phyloP scores from a whole-genome alignment of 495 filamentous ascomycete genomes.

The Articulospora tetracladia region DNA sequence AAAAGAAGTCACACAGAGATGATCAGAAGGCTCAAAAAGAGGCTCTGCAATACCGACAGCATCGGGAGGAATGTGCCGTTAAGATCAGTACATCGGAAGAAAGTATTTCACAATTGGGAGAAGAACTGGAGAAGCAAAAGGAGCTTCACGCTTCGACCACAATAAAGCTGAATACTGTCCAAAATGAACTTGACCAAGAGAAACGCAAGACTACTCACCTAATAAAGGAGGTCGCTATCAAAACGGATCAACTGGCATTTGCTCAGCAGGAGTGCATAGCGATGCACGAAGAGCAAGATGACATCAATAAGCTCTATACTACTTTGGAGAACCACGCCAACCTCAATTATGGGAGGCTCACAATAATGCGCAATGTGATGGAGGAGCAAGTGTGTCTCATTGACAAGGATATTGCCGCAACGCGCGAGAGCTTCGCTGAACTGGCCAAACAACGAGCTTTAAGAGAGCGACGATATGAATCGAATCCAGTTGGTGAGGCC shows the following conservation, averaged over 20 bases:
- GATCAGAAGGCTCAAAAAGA: neutral
- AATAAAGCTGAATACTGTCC: neutral
- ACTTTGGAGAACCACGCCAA: too few relatives aligned
- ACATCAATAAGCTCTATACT: too few relatives aligned
- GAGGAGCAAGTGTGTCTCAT: too few relatives aligned
- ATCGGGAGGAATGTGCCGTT: neutral
- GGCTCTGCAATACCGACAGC: neutral
- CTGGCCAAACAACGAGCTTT: too few relatives aligned
- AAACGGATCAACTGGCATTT: neutral
- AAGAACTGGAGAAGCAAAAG: neutral
- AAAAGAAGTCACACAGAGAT: neutral
- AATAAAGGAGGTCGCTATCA: neutral
- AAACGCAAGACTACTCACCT: neutral
- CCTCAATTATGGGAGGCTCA: too few relatives aligned
- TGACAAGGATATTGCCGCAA: too few relatives aligned
- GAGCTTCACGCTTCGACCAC: neutral
- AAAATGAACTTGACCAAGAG: neutral
- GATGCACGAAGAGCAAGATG: neutral
- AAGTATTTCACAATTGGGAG: neutral
- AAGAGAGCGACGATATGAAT: too few relatives aligned
- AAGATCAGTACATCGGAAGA: neutral
- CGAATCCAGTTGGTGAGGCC: too few relatives aligned
- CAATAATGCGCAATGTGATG: too few relatives aligned
- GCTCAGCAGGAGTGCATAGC: neutral
- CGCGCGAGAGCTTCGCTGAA: too few relatives aligned